Conservation (phyloP, 345 rosid genomes). For the Eutrema heterophyllum region DNA sequence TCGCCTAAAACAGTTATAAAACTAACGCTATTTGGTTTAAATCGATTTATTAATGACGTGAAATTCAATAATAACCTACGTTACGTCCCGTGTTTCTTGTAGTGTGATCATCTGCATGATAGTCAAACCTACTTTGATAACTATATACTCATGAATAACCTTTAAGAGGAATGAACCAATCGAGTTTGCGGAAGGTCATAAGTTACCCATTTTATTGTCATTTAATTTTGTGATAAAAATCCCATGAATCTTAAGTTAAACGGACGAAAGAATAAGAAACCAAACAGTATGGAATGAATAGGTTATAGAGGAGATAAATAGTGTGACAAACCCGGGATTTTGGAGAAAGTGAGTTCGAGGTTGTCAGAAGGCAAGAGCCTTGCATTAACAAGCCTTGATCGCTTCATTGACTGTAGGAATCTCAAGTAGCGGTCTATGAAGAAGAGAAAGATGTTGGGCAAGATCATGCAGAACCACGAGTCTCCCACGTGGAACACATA, state of each 20-base stretch:
- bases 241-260: not conserved
- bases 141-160: not conserved
- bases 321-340: not conserved
- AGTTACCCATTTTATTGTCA: too few relatives aligned
- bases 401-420: constrained; percentile 42
- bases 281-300: not conserved
- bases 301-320: not conserved
- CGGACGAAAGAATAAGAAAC: not conserved
- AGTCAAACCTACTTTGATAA: too few relatives aligned
- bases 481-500: constrained; percentile 51
- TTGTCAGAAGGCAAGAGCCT: constrained; percentile 37
- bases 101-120: too few relatives aligned
- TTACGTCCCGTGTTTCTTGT: too few relatives aligned
- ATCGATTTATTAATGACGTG: too few relatives aligned
- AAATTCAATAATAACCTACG: too few relatives aligned
- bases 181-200: not conserved
- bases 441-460: constrained; percentile 59
- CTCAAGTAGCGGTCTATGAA: constrained; percentile 47
- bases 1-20: too few relatives aligned
- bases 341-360: not conserved
- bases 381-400: constrained; percentile 35
- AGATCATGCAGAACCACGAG: constrained; percentile 34
- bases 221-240: not conserved
- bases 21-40: too few relatives aligned
- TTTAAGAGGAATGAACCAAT: not conserved